Evolutionary conservation across 306 rosid species (phyloP), one percentile per base, ranked within the genome.

Genomic region (Lotus japonicus): DNA sequence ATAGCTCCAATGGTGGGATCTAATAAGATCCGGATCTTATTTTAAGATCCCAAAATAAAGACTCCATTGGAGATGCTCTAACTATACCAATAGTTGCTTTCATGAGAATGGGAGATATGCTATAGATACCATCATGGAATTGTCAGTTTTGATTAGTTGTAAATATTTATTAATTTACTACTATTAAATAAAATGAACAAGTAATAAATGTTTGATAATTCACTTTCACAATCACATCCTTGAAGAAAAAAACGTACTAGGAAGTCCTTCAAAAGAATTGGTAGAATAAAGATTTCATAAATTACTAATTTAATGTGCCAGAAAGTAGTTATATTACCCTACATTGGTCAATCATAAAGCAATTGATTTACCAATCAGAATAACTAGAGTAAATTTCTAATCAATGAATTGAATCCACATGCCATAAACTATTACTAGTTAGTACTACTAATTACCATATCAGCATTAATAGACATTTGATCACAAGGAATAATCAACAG

Each of bases 381-480:
- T 35, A 35, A 49, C 33, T 50, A 50, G 71, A 41, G 33, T n/a
- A 50, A 60, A 31, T 31, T 31, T 31, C 2, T 9, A 36, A 9
- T 57, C 58, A 28, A 15, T 17, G n/a, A 15, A 15, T 61, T 17
- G n/a, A 15, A 15, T 61, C 68, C 16, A 3, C 31, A 26, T 12
- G 58, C 46, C 58, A 51, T 7, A 9, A 41, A 53, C 36, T 31
- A 5, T 21, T 31, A 62, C 18, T 53, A 9, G 8, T 38, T 31
- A 5, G 1, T 31, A 62, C 18, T 53, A 9, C 11, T 38, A 11
- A 57, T 57, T 48, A 54, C 51, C 18, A 11, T 10, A 23, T 48
- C 73, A 55, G 56, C 43, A 49, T 39, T 68, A 46, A 55, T 9
- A 41, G 52, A 14, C 5, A 75, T 43, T 74, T 70, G 64, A 49